These are phyloP conservation scores for Luzula sylvatica DNA, from an alignment of 176 grass and related monocot genomes.

Conservation along the genomic window DNA sequence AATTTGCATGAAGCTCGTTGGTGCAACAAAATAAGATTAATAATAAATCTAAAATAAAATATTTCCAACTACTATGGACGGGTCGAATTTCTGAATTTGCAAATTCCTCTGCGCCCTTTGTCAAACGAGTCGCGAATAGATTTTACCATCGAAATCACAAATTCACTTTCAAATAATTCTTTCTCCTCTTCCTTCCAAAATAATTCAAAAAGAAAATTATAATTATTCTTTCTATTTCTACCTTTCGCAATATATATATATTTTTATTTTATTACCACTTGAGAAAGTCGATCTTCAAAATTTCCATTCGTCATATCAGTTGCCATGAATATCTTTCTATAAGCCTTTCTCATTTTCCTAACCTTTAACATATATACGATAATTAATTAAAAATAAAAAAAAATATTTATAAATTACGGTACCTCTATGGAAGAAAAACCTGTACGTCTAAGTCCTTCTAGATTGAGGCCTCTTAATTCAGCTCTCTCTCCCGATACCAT, in stretches of 20 bases:
- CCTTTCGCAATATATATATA: slow-evolving; percentile 2
- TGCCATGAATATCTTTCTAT: slow-evolving; percentile 79
- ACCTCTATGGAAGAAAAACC: slow-evolving; percentile 64
- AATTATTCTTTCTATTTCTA: not conserved
- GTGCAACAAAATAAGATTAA: not conserved
- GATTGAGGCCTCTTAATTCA: slow-evolving; percentile 74
- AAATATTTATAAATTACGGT: slow-evolving; percentile 6
- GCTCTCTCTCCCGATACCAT: slow-evolving; percentile 80
- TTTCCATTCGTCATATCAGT: slow-evolving; percentile 19
- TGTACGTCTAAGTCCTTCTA: slow-evolving; percentile 70
- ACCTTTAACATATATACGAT: slow-evolving; percentile 22
- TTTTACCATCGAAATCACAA: slow-evolving; percentile 54
- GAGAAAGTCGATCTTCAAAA: slow-evolving; percentile 56
- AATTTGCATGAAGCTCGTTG: too few species aligned
- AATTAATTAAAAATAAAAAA: not conserved
- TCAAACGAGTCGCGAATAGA: slow-evolving; percentile 72
- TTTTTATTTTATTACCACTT: slow-evolving; percentile 42
- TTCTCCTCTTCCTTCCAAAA: slow-evolving; percentile 32
- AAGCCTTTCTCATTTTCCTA: slow-evolving; percentile 58
- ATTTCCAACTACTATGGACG: slow-evolving; percentile 11
- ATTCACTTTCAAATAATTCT: slow-evolving; percentile 30
- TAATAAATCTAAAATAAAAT: not conserved
- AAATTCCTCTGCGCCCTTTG: slow-evolving; percentile 67
- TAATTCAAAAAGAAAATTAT: not conserved
- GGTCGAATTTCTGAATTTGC: slow-evolving; percentile 71